phyloP scores from a whole-genome alignment of 192 early-diverging fungal species.

The Coemansia sp. region DNA sequence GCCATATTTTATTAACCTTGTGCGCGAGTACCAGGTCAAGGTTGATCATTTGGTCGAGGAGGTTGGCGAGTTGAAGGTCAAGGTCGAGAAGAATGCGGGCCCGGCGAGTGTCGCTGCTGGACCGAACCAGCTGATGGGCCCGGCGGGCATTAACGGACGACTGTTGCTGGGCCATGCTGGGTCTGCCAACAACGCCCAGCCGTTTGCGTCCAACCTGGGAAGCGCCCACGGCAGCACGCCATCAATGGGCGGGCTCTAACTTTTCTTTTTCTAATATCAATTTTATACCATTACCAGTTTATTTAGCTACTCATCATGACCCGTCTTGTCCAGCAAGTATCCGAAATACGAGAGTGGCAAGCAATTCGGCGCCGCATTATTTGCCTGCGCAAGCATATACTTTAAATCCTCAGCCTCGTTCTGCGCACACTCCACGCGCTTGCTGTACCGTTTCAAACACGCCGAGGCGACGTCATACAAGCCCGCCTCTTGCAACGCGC shows the following conservation, averaged over 20 bases:
- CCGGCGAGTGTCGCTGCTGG: constrained; percentile 29
- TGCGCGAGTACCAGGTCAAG: constrained; percentile 85
- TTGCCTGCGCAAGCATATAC: constrained; percentile 21
- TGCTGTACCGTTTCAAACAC: constrained; percentile 20
- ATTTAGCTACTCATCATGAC: background rate
- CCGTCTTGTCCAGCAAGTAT: constrained; percentile 1
- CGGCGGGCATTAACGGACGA: constrained; percentile 69
- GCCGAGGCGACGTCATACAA: constrained; percentile 8
- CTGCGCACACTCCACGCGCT: constrained; percentile 34
- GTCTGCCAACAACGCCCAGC: constrained; percentile 10
- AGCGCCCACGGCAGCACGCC: constrained; percentile 28
- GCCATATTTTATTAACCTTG: constrained; percentile 94
- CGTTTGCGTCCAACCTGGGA: constrained; percentile 25
- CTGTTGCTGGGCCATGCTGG: constrained; percentile 63
- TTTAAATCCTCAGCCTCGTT: constrained; percentile 28
- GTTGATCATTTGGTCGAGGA: constrained; percentile 65
- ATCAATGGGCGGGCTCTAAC: constrained; percentile 40
- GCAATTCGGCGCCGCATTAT: constrained; percentile 8
- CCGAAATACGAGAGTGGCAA: constrained; percentile 39
- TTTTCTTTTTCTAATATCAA: constrained; percentile 4
- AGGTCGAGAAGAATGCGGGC: constrained; percentile 52
- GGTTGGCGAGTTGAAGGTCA: constrained; percentile 59
- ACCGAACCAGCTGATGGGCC: constrained; percentile 62
- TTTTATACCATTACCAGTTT: background rate
- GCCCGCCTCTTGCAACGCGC: constrained; percentile 22